These are phyloP conservation scores for Eustoma russellianum DNA, from an alignment of 257 asterid genomes.

Conservation along the genomic window DNA sequence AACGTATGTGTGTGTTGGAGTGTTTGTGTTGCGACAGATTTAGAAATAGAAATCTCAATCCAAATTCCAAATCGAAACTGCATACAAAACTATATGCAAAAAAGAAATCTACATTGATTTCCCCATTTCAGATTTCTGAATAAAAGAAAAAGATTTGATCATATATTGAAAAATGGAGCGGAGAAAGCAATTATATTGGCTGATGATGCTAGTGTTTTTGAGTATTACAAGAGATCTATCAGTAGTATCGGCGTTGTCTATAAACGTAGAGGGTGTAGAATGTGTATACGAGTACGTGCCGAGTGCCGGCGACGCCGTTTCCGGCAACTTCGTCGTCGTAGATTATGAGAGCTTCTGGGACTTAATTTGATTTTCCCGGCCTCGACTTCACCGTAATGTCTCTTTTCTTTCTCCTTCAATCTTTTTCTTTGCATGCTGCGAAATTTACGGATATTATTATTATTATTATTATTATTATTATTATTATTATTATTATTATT, in stretches of 20 bases:
- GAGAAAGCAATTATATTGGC: slow-evolving; percentile 16
- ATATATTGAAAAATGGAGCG: slow-evolving; percentile 17
- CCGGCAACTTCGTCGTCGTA: slow-evolving; percentile 77
- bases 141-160: not conserved
- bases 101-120: too few species aligned
- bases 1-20: too few species aligned
- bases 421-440: not conserved
- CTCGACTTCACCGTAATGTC: slow-evolving; percentile 55
- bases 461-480: too few species aligned
- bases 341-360: slow-evolving; percentile 74
- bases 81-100: too few species aligned
- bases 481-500: too few species aligned
- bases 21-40: too few species aligned
- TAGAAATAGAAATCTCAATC: too few species aligned
- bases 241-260: slow-evolving; percentile 24
- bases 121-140: not conserved
- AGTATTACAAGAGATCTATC: slow-evolving; percentile 23
- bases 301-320: slow-evolving; percentile 60
- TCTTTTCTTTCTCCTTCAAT: not conserved
- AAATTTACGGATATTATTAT: too few species aligned
- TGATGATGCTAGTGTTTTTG: slow-evolving; percentile 21
- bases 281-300: slow-evolving; percentile 77
- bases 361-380: slow-evolving; percentile 65
- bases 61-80: too few species aligned
- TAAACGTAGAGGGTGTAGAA: slow-evolving; percentile 61